Percentiles rank a stretch among this genome's conserved stretches.
phyloP scores from a whole-genome alignment of 768 basidiomycete genomes.

The Leccinum imitatum region DNA sequence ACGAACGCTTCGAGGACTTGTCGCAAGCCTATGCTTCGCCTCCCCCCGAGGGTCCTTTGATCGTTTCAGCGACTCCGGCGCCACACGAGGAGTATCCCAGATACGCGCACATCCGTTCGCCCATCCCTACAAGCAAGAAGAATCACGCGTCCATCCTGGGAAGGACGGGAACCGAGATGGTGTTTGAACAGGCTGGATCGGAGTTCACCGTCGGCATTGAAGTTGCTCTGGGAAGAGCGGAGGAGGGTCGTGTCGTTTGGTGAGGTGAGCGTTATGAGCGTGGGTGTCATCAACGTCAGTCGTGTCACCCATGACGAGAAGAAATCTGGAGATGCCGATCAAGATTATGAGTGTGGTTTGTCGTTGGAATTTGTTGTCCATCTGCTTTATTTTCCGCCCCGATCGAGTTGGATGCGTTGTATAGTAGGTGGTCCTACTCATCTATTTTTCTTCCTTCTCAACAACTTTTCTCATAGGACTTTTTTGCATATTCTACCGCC shows the following conservation, averaged over 20 bases:
- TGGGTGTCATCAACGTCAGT: neutral
- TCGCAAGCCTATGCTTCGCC: conserved; percentile 31
- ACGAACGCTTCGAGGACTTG: conserved; percentile 29
- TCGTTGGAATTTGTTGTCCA: conserved; percentile 13
- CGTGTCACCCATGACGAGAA: neutral
- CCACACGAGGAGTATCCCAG: conserved; percentile 26
- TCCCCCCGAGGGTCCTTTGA: conserved; percentile 29
- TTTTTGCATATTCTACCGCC: conserved; percentile 3
- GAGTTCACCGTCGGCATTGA: conserved; percentile 32
- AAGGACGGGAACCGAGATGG: conserved; percentile 19
- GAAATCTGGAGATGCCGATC: conserved; percentile 5
- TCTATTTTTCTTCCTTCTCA: conserved; percentile 1
- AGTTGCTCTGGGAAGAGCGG: conserved; percentile 32
- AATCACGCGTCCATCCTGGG: conserved; percentile 9
- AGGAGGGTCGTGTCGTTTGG: conserved; percentile 34
- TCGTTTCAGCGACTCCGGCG: conserved; percentile 16
- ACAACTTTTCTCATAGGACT: neutral
- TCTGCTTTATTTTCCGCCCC: conserved; percentile 7
- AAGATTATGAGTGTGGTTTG: conserved; percentile 14
- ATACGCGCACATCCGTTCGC: conserved; percentile 30
- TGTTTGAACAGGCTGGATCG: conserved; percentile 29
- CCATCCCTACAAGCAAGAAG: conserved; percentile 18
- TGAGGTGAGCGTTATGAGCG: conserved; percentile 16
- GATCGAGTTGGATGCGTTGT: neutral
- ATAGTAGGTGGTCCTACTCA: conserved; percentile 9